A percentile compares a stretch with the other conserved stretches of the same genome.
Evolutionary conservation across 495 filamentous ascomycete genomes (phyloP).

Genomic region (Penicillium pancosmium): DNA sequence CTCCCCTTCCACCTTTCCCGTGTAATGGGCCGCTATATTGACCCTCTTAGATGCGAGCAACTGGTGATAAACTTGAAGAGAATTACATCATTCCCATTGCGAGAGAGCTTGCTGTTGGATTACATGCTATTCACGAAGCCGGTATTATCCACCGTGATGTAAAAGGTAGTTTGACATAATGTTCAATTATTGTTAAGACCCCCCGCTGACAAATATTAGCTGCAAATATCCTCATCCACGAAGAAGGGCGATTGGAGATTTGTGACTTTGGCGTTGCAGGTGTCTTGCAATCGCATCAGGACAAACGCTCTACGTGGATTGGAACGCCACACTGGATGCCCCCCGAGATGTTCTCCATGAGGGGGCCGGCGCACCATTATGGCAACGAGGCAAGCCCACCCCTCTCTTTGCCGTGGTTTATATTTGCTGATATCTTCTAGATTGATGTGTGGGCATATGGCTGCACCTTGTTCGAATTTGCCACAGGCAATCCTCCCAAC

Average conservation of each 20-base stretch:
- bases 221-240: slow-evolving; percentile 88
- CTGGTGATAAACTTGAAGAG: slow-evolving; percentile 74
- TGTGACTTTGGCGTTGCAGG: slow-evolving; percentile 97
- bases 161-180: slow-evolving; percentile 61
- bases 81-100: slow-evolving; percentile 89
- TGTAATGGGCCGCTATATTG: neutral
- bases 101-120: slow-evolving; percentile 80
- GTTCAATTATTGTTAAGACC: neutral
- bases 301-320: slow-evolving; percentile 91
- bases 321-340: slow-evolving; percentile 98
- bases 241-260: slow-evolving; percentile 83
- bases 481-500: slow-evolving; percentile 82
- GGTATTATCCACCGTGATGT: slow-evolving; percentile 96
- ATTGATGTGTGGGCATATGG: slow-evolving; percentile 97
- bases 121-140: slow-evolving; percentile 85
- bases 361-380: slow-evolving; percentile 51
- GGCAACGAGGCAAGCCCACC: slow-evolving; percentile 52
- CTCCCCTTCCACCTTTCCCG: neutral
- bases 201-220: slow-evolving; percentile 42
- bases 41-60: slow-evolving; percentile 54
- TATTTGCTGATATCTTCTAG: slow-evolving; percentile 37
- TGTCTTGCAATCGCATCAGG: slow-evolving; percentile 75
- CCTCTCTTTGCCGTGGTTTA: neutral
- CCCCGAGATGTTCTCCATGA: slow-evolving; percentile 71
- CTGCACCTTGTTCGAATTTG: slow-evolving; percentile 88